These are phyloP conservation scores for Macrolepiota dolichaula DNA, from an alignment of 768 basidiomycete species.

Conservation along the genomic window DNA sequence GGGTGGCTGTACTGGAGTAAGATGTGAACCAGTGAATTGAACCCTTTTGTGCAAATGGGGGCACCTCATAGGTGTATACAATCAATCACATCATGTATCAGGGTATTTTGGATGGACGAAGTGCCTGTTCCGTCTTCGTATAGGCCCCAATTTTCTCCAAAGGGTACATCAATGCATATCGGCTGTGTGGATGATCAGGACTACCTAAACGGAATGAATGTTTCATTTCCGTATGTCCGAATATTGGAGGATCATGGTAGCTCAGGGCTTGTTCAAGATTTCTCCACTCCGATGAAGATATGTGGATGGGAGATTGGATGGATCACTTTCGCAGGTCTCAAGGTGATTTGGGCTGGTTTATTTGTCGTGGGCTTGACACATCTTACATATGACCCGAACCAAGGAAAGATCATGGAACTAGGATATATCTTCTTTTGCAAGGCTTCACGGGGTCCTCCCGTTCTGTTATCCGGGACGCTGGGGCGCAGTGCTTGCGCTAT, in stretches of 20 bases:
- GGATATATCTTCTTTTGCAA: not conserved
- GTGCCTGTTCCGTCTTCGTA: too few species aligned
- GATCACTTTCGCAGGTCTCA: not conserved
- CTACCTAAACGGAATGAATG: too few species aligned
- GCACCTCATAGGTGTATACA: not conserved
- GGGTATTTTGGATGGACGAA: not conserved
- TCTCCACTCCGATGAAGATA: not conserved
- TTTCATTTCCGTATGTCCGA: too few species aligned
- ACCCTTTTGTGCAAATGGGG: not conserved
- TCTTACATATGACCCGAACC: not conserved
- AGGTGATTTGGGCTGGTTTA: not conserved
- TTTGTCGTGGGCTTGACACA: not conserved
- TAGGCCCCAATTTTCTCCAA: too few species aligned
- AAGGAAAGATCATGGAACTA: too few species aligned
- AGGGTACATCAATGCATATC: too few species aligned
- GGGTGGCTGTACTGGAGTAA: not conserved
- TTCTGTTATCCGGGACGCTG: not conserved
- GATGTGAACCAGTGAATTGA: not conserved
- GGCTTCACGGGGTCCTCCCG: constrained; percentile 1
- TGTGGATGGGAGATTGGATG: not conserved
- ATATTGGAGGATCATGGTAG: too few species aligned
- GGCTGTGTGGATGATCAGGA: too few species aligned
- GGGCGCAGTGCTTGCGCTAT: not conserved
- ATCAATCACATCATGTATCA: not conserved
- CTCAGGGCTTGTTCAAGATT: not conserved